Evolutionary conservation across 306 rosid species (phyloP).

Genomic region (Gastrolobium bilobum): DNA sequence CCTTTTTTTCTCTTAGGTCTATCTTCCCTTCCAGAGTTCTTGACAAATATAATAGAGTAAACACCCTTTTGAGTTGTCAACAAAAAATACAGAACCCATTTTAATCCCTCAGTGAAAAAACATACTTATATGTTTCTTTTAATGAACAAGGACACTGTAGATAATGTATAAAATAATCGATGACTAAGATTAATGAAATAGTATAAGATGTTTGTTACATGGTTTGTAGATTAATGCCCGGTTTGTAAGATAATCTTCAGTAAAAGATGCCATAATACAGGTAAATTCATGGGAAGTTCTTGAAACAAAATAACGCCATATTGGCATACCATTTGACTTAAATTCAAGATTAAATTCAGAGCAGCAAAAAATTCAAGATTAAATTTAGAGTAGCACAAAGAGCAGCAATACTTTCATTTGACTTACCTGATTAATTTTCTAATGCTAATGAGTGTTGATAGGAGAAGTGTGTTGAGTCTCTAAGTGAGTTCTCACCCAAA

Average conservation of each 20-base stretch:
- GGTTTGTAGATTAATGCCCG: constrained; percentile 8
- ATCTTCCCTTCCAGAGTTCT: no score
- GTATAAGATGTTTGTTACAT: not conserved
- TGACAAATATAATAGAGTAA: no score
- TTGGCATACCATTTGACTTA: not conserved
- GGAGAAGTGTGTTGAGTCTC: no score
- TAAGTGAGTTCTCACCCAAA: no score
- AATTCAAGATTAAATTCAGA: constrained; percentile 15
- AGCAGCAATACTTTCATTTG: constrained; percentile 29
- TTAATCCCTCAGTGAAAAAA: not conserved
- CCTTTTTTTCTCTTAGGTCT: no score
- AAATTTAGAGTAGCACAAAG: constrained; percentile 13
- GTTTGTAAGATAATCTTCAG: constrained; percentile 19
- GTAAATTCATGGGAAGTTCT: constrained; percentile 21
- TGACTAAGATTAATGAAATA: constrained; percentile 4
- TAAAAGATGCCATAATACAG: constrained; percentile 9
- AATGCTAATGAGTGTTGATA: not conserved
- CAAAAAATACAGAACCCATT: no score
- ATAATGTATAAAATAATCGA: not conserved
- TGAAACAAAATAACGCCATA: constrained; percentile 23
- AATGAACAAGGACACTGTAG: not conserved
- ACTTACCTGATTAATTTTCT: not conserved
- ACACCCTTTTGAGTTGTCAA: no score
- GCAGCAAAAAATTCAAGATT: constrained; percentile 10
- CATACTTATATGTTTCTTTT: not conserved